phyloP scores from a whole-genome alignment of 257 asterid species.

The Solanum chiquidenum region DNA sequence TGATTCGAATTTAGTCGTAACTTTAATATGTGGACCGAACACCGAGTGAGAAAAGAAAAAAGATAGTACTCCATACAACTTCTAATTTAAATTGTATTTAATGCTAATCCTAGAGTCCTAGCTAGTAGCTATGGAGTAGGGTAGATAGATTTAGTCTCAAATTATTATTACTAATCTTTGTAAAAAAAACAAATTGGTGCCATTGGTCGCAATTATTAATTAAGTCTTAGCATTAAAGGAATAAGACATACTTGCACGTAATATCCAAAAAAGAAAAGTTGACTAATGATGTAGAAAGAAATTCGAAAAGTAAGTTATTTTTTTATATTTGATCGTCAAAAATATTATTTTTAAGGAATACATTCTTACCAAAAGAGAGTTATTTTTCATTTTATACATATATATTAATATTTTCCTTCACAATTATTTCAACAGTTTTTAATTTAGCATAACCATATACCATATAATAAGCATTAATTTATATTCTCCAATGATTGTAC shows the following conservation, averaged over 20 bases:
- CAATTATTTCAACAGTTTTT: neutral
- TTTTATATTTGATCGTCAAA: neutral
- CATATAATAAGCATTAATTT: no score
- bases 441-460: neutral
- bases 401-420: neutral
- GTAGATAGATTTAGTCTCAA: neutral
- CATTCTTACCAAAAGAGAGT: neutral
- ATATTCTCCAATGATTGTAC: neutral
- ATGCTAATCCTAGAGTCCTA: neutral
- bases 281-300: neutral
- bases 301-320: neutral
- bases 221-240: neutral
- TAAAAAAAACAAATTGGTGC: no score
- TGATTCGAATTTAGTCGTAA: fast-evolving
- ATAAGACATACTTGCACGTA: neutral
- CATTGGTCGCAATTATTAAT: neutral
- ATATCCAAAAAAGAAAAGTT: neutral
- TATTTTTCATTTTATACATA: neutral
- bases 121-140: neutral
- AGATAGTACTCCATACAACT: neutral
- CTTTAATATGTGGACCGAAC: fast-evolving
- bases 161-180: neutral
- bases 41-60: no score
- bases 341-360: neutral
- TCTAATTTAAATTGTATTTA: neutral